Conservation (phyloP, 495 filamentous ascomycete genomes). For the Penicillium pancosmium region DNA sequence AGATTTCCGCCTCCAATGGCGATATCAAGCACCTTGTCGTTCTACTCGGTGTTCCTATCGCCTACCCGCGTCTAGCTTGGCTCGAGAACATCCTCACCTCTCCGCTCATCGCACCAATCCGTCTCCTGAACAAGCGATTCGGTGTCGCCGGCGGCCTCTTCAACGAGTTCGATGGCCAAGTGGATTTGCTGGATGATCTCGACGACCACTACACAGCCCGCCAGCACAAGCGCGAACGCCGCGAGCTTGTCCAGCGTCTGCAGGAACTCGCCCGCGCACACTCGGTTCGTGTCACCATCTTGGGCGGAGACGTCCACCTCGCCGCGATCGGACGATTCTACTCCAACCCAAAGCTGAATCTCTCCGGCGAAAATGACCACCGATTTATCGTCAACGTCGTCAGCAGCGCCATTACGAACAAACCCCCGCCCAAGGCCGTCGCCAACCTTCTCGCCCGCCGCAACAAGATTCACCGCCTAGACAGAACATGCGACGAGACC, state of each 20-base stretch:
- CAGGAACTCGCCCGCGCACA: constrained; percentile 71
- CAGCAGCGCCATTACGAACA: constrained; percentile 85
- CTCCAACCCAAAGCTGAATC: constrained; percentile 62
- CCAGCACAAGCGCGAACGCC: constrained; percentile 88
- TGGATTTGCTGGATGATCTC: constrained; percentile 89
- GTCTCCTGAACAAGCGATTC: constrained; percentile 88
- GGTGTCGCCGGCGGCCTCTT: constrained; percentile 83
- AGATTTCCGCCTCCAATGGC: constrained; percentile 63
- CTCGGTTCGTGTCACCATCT: constrained; percentile 79
- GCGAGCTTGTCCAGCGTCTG: constrained; percentile 69
- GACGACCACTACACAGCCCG: constrained; percentile 95
- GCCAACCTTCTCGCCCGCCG: constrained; percentile 81
- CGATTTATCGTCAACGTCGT: constrained; percentile 77
- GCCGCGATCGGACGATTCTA: constrained; percentile 78
- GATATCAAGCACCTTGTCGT: constrained; percentile 81
- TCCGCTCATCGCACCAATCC: constrained; percentile 81
- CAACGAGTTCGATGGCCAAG: constrained; percentile 88
- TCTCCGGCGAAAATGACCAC: constrained; percentile 64
- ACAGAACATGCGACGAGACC: constrained; percentile 83
- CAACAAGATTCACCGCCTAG: constrained; percentile 94
- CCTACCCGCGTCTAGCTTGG: constrained; percentile 93
- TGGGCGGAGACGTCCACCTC: constrained; percentile 79
- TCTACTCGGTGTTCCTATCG: constrained; percentile 89
- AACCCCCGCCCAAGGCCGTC: constrained; percentile 87
- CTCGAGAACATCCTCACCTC: constrained; percentile 86